phyloP scores from a whole-genome alignment of 2,329 filamentous ascomycete genomes.

The Sporothrix phasma region DNA sequence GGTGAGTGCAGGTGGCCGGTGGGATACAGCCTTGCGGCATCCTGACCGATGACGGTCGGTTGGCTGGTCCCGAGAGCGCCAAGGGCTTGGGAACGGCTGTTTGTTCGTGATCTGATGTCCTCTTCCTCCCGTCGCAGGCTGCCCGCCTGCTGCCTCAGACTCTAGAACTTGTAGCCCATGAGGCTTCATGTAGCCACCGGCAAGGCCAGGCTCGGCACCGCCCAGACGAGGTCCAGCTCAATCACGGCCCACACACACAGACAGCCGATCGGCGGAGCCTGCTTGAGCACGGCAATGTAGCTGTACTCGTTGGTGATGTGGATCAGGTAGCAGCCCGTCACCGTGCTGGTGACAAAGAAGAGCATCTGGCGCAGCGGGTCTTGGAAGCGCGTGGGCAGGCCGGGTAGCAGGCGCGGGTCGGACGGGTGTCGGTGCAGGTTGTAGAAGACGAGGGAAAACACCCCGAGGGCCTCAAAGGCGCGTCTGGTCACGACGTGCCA shows the following conservation, averaged over 20 bases:
- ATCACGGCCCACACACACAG: slow-evolving; percentile 91
- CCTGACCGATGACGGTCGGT: too few relatives aligned
- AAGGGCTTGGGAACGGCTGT: too few relatives aligned
- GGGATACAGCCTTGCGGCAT: too few relatives aligned
- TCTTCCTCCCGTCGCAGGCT: too few relatives aligned
- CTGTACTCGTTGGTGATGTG: slow-evolving; percentile 67
- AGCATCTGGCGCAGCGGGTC: slow-evolving; percentile 43
- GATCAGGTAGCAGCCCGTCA: slow-evolving; percentile 68
- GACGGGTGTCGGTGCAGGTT: slow-evolving; percentile 44
- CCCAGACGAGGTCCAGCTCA: slow-evolving; percentile 65
- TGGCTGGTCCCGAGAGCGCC: too few relatives aligned
- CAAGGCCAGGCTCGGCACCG: slow-evolving; percentile 44
- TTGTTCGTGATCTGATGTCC: too few relatives aligned
- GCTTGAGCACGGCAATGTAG: slow-evolving; percentile 87
- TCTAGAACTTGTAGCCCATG: slow-evolving; percentile 34
- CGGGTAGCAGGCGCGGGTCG: slow-evolving; percentile 39
- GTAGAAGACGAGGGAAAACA: slow-evolving; percentile 47
- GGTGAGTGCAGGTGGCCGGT: too few relatives aligned
- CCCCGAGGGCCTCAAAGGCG: slow-evolving; percentile 43
- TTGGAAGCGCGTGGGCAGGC: slow-evolving; percentile 38
- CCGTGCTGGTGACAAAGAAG: slow-evolving; percentile 53
- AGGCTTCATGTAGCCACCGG: slow-evolving; percentile 37
- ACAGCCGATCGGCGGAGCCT: slow-evolving; percentile 76
- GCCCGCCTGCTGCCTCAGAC: not conserved
- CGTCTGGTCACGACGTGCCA: slow-evolving; percentile 48